Conservation (phyloP, 768 basidiomycete genomes). For the Boletellus emodensis region DNA sequence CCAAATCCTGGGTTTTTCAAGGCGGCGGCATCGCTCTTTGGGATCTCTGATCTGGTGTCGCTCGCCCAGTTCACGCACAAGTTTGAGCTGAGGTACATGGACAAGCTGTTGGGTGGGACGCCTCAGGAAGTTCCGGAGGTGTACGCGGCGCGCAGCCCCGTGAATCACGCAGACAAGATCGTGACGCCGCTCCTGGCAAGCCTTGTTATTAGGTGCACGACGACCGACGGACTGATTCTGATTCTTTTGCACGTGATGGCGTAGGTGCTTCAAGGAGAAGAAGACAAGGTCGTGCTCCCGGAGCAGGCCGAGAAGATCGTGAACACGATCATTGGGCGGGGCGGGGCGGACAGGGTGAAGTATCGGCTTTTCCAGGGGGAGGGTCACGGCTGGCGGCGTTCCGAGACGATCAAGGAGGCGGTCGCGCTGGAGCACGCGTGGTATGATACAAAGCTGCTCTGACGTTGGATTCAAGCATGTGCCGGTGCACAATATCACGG, state of each 20-base stretch:
- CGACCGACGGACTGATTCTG: constrained; percentile 1
- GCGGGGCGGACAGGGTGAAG: constrained; percentile 28
- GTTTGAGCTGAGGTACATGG: constrained; percentile 57
- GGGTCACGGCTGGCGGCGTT: constrained; percentile 40
- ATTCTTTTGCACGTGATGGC: background rate
- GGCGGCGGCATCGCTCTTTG: constrained; percentile 62
- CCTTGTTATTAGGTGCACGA: background rate
- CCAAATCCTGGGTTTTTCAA: constrained; percentile 46
- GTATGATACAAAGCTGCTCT: constrained; percentile 27
- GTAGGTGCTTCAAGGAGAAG: constrained; percentile 66
- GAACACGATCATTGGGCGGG: constrained; percentile 17
- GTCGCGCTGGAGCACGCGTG: constrained; percentile 34
- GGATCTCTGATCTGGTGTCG: constrained; percentile 58
- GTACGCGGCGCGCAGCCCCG: constrained; percentile 57
- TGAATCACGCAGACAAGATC: constrained; percentile 61
- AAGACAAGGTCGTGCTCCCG: constrained; percentile 64
- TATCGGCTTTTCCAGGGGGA: constrained; percentile 43
- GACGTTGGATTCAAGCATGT: background rate
- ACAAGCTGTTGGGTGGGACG: constrained; percentile 62
- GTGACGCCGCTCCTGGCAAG: constrained; percentile 56
- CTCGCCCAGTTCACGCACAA: constrained; percentile 69
- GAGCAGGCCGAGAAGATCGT: constrained; percentile 47
- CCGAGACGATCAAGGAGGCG: constrained; percentile 34
- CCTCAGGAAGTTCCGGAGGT: constrained; percentile 49
- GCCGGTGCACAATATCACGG: no score